phyloP scores from a whole-genome alignment of 2,329 filamentous ascomycete genomes.

The Orbilia ellipsospora region DNA sequence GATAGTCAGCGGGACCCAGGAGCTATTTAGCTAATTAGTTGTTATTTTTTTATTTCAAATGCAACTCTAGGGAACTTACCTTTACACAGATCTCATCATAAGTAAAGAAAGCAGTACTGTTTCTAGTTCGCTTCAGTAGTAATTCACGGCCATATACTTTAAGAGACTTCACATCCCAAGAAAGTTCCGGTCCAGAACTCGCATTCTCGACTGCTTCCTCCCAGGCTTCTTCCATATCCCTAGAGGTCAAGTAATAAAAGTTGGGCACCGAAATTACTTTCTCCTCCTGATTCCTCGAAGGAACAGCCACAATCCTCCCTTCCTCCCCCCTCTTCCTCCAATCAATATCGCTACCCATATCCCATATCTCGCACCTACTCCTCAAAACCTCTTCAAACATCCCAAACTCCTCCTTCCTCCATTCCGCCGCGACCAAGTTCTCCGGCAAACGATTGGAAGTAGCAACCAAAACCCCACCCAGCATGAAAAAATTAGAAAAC shows the following conservation, averaged over 20 bases:
- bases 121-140: conserved; percentile 69
- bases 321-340: conserved; percentile 71
- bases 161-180: conserved; percentile 65
- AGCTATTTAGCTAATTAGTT: conserved; percentile 61
- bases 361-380: conserved; percentile 83
- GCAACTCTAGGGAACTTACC: conserved; percentile 71
- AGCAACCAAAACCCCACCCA: conserved; percentile 81
- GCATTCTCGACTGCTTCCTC: conserved; percentile 24
- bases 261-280: conserved; percentile 54
- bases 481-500: conserved; percentile 82
- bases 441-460: conserved; percentile 74
- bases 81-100: conserved; percentile 77
- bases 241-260: conserved; percentile 37
- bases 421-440: conserved; percentile 58
- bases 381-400: conserved; percentile 80
- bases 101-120: conserved; percentile 72
- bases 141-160: conserved; percentile 74
- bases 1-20: conserved; percentile 82
- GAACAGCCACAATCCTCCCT: conserved; percentile 57
- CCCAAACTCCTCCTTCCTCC: conserved; percentile 75
- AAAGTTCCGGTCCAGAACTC: background rate
- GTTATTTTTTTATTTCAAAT: conserved; percentile 69
- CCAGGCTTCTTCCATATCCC: conserved; percentile 46
- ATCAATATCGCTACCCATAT: conserved; percentile 80
- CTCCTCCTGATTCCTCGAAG: conserved; percentile 23